Evolutionary conservation across 129 eudicot genomes (phyloP), one percentile per base, ranked within the genome.

Genomic region (Centaurea solstitialis): DNA sequence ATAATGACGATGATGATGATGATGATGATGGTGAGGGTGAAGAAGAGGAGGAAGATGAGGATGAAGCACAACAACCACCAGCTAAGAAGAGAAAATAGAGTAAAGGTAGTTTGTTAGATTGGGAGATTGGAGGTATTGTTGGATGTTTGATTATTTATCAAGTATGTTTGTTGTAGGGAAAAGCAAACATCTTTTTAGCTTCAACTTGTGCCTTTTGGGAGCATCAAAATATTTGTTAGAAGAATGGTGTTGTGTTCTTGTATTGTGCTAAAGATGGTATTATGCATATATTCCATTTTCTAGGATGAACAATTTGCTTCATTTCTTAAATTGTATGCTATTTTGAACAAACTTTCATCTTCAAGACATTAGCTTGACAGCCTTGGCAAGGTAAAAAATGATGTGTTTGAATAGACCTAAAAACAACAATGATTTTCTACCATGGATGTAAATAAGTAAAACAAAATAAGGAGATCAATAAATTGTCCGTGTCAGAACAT

Each of bases 31-130:
- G 82, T 9, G 91, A 86, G 0, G 92, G 85, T 0, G 96, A 88
- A 0, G 97, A 88, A 0, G 97, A 93, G 10, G 93, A 83, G n/a
- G 91, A 81, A 0, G 91, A 90, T 0, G 91, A 87, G 0, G 92
- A 90, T 3, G 92, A 88, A 1, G 94, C 88, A 43, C 91, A 86
- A 17, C 88, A 87, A 81, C 96, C 96, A 75, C 96, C 95, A 6
- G 86, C 96, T 18, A 88, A 91, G 89, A 91, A 91, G 92, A 91
- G 89, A 62, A 91, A 91, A 80, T 91, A 62, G 64, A 62, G 28
- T 62, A 62, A 62, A 1, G 28, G 83, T 87, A 85, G 65, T 37
- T 69, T 22, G 68, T 23, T 74, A 22, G 23, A 68, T 39, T 39
- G 35, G 0, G n/a, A n/a, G n/a, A n/a, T n/a, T n/a, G n/a, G 28